phyloP scores from a whole-genome alignment of 495 filamentous ascomycete species.

The Corynascus novoguineensis region DNA sequence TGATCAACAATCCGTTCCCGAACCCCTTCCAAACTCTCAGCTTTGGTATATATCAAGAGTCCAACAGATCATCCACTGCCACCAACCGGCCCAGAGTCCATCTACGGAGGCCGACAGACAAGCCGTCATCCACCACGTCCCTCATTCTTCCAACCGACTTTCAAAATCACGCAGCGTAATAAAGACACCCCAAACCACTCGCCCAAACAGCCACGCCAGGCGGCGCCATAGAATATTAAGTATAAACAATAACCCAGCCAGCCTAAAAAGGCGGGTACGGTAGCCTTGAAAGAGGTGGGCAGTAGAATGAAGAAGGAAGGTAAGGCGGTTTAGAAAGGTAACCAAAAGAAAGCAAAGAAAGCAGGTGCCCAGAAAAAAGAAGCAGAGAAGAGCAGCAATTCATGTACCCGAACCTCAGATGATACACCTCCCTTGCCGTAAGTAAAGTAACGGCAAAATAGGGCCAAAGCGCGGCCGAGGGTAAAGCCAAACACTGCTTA shows the following conservation, averaged over 20 bases:
- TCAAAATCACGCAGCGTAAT: background rate
- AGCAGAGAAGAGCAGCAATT: too few species aligned
- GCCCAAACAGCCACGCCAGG: constrained; percentile 15
- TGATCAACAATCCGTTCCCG: too few species aligned
- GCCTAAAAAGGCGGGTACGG: background rate
- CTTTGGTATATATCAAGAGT: too few species aligned
- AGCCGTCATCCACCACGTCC: background rate
- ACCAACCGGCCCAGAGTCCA: too few species aligned
- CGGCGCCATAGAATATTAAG: constrained; percentile 19
- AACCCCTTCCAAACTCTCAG: too few species aligned
- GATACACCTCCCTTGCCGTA: too few species aligned
- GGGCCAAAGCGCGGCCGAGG: too few species aligned
- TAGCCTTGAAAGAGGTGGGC: background rate
- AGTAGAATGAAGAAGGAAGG: constrained; percentile 2
- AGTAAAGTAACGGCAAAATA: too few species aligned
- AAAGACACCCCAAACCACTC: background rate
- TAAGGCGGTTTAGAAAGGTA: background rate
- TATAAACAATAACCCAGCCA: constrained; percentile 20
- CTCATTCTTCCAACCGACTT: background rate
- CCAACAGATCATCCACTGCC: too few species aligned
- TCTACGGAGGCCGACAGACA: too few species aligned
- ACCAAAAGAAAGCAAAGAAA: background rate
- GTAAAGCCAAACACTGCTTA: too few species aligned
- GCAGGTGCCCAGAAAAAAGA: background rate
- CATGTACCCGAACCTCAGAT: too few species aligned